Evolutionary conservation across 495 filamentous ascomycete species (phyloP), one percentile per base, ranked within the genome.

Genomic region (Parachaetomium inaequale): DNA sequence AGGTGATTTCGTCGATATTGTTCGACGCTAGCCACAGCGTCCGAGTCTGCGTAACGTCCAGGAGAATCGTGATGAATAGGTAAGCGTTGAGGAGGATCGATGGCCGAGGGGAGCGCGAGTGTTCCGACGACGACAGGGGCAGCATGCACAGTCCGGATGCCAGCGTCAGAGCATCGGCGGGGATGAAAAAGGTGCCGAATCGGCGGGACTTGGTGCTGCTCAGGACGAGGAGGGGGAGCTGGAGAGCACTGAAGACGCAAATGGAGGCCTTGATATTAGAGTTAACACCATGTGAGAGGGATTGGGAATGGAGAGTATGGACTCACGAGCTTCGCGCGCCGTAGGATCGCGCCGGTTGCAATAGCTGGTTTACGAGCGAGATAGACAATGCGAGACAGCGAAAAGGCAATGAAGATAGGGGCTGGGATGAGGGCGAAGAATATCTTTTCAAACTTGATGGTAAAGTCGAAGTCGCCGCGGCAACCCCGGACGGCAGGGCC

Each of bases 31-130:
- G 74, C 79, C 82, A 89, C 21, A 86, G 69, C 0, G 84, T 89
- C 43, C 87, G 73, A 12, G 75, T 70, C 47, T 78, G 80, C 0
- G 81, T 78, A 34, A 76, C 68, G 66, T 88, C 86, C 21, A 89
- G 80, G 11, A 88, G 68, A n/a, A 85, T 52, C 0, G 83, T 83
- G 61, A 85, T 63, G 47, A 86, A 75, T 1, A 91, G 75, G 67
- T 87, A 91, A 8, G 76, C 59, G 55, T 83, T 81, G 38, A 90
- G 71, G 11, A 89, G 61, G 34, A 81, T 73, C 0, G 88, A 90
- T 0, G 87, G 86, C 49, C 79, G 77, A 28, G 70, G 59, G 23
- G 80, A 79, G 19, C 77, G 75, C 29, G 74, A 69, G 66, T 89
- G 87, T 61, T 90, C 85, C 15, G 80, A 59, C 59, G 78, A 80